A percentile compares a stretch with the other conserved stretches of the same genome.
Evolutionary conservation across 2,329 filamentous ascomycete genomes (phyloP).

Genomic region (Lecanicillium sp.): DNA sequence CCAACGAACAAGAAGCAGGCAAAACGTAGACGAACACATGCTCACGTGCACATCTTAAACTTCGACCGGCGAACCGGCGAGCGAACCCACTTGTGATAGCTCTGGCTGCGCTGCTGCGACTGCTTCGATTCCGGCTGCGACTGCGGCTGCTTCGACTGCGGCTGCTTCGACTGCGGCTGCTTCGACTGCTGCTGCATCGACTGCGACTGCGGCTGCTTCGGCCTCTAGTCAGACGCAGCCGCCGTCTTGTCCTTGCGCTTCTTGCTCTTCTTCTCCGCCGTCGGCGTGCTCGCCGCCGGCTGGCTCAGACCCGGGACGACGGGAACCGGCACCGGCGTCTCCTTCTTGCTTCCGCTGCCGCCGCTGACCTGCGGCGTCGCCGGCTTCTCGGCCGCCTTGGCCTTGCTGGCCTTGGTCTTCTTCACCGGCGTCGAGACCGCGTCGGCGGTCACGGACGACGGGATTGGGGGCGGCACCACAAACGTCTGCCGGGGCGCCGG

Average conservation of each 20-base stretch:
- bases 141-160: too few species aligned
- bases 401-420: constrained; percentile 11
- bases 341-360: constrained; percentile 17
- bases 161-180: too few species aligned
- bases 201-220: neutral
- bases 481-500: constrained; percentile 24
- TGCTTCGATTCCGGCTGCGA: too few species aligned
- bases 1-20: too few species aligned
- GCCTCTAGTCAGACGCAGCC: neutral
- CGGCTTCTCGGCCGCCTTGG: neutral
- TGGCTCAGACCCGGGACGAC: constrained; percentile 22
- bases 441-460: constrained; percentile 16
- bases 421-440: constrained; percentile 10
- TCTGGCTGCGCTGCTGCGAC: too few species aligned
- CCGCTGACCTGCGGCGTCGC: neutral
- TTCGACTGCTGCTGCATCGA: too few species aligned
- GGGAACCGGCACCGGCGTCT: constrained; percentile 28
- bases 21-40: too few species aligned
- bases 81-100: too few species aligned
- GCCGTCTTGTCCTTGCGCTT: constrained; percentile 26
- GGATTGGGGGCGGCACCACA: constrained; percentile 27
- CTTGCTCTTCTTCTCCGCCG: constrained; percentile 24
- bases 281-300: constrained; percentile 14
- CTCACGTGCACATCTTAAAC: too few species aligned
- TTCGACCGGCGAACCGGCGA: too few species aligned